Conservation (phyloP, 352 stramenopile species). For the Pythium diclinum region DNA sequence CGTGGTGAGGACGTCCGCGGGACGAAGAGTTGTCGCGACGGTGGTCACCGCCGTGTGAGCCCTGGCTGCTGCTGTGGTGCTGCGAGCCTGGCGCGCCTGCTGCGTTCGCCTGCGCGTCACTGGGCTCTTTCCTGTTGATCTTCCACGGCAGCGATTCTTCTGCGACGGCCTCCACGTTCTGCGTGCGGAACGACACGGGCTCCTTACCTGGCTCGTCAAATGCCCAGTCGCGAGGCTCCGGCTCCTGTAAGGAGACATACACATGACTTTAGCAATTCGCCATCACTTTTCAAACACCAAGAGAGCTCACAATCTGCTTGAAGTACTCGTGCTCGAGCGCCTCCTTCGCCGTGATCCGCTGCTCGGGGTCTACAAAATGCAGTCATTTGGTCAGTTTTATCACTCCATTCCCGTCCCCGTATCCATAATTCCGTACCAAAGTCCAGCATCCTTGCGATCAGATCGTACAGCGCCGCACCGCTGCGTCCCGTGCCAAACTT, state of each 20-base stretch:
- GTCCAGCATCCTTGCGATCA: slow-evolving; percentile 75
- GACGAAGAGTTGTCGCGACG: slow-evolving; percentile 27
- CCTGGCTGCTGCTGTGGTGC: slow-evolving; percentile 25
- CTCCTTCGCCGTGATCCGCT: slow-evolving; percentile 88
- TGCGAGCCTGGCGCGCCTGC: slow-evolving; percentile 23
- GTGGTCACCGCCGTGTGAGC: slow-evolving; percentile 6
- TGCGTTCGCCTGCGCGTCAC: slow-evolving; percentile 11
- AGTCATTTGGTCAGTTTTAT: background rate
- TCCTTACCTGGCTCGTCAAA: slow-evolving; percentile 87
- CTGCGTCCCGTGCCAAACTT: slow-evolving; percentile 76
- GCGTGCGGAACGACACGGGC: slow-evolving; percentile 80
- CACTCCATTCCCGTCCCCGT: background rate
- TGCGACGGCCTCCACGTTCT: slow-evolving; percentile 69
- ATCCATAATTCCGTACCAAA: slow-evolving; percentile 46
- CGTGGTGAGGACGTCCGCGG: slow-evolving; percentile 4
- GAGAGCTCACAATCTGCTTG: slow-evolving; percentile 69
- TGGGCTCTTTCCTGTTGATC: slow-evolving; percentile 43
- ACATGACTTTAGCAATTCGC: no score
- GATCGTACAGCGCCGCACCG: slow-evolving; percentile 69
- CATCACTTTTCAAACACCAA: no score
- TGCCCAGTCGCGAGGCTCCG: slow-evolving; percentile 80
- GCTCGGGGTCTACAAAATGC: slow-evolving; percentile 8
- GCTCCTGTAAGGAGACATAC: slow-evolving; percentile 49
- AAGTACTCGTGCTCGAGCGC: slow-evolving; percentile 94
- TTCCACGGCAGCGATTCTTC: slow-evolving; percentile 80